Percentiles rank a stretch among this genome's conserved stretches.
phyloP scores from a whole-genome alignment of 2,329 filamentous ascomycete genomes.

The Hysterium pulicare region DNA sequence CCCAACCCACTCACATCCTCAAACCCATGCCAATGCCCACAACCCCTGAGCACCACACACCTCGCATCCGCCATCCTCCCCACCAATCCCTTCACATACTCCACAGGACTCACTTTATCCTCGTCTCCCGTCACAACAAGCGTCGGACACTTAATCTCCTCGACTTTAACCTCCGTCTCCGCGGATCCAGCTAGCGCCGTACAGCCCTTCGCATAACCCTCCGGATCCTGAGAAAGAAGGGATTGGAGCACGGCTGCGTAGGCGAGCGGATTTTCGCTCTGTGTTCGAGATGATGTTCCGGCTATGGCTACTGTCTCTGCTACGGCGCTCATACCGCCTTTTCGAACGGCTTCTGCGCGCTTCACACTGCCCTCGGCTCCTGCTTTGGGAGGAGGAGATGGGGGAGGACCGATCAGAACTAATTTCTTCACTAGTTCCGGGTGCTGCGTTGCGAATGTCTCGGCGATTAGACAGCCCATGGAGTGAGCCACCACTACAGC shows the following conservation, averaged over 20 bases:
- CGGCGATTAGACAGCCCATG: slow-evolving; percentile 50
- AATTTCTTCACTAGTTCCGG: slow-evolving; percentile 44
- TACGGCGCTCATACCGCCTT: slow-evolving; percentile 44
- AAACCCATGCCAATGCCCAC: slow-evolving; percentile 53
- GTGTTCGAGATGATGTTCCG: slow-evolving; percentile 38
- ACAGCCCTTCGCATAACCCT: slow-evolving; percentile 56
- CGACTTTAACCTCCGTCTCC: slow-evolving; percentile 13
- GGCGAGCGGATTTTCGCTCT: slow-evolving; percentile 39
- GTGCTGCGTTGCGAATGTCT: slow-evolving; percentile 40
- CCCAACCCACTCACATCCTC: slow-evolving; percentile 36
- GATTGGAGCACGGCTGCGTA: slow-evolving; percentile 43
- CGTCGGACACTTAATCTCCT: slow-evolving; percentile 16
- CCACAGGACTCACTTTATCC: slow-evolving; percentile 43
- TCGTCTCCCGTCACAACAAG: slow-evolving; percentile 47
- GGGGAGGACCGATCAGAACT: slow-evolving; percentile 48
- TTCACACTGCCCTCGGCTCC: slow-evolving; percentile 25
- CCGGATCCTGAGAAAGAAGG: slow-evolving; percentile 48
- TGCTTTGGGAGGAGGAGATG: slow-evolving; percentile 43
- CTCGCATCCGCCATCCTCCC: slow-evolving; percentile 23
- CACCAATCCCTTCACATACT: slow-evolving; percentile 32
- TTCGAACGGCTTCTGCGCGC: slow-evolving; percentile 42
- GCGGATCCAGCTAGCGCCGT: slow-evolving; percentile 45
- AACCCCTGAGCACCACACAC: slow-evolving; percentile 36
- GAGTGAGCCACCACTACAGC: slow-evolving; percentile 51
- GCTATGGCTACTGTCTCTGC: slow-evolving; percentile 38